A percentile compares a stretch with the other conserved stretches of the same genome.
phyloP scores from a whole-genome alignment of 108 stramenopile species.

The Cyclotella atomus region DNA sequence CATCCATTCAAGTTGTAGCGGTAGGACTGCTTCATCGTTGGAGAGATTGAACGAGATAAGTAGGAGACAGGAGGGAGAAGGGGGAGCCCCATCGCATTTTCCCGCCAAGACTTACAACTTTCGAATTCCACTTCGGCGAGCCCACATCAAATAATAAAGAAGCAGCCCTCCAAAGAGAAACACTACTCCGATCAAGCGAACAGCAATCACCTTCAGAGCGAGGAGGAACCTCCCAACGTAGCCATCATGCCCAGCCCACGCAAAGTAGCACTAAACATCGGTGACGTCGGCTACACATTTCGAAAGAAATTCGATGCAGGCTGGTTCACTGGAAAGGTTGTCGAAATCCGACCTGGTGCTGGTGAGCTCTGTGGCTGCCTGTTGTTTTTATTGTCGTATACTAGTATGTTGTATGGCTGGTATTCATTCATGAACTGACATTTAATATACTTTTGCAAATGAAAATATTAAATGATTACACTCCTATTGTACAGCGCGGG shows the following conservation, averaged over 20 bases:
- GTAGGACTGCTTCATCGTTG: too few relatives aligned
- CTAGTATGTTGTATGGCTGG: not conserved
- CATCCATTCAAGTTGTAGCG: not conserved
- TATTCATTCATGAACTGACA: not conserved
- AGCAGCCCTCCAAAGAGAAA: too few relatives aligned
- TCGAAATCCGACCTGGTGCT: slow-evolving; percentile 29
- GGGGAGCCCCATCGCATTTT: too few relatives aligned
- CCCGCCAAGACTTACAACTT: too few relatives aligned
- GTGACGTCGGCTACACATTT: slow-evolving; percentile 32
- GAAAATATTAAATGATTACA: not conserved
- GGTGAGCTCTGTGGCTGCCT: slow-evolving; percentile 11
- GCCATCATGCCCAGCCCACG: too few relatives aligned
- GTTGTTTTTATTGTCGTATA: not conserved
- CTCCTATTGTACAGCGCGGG: slow-evolving; percentile 3
- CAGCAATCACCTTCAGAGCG: too few relatives aligned
- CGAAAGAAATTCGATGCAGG: slow-evolving; percentile 30
- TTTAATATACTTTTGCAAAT: not conserved
- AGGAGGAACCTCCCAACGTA: too few relatives aligned
- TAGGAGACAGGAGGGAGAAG: too few relatives aligned
- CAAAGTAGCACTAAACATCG: slow-evolving; percentile 5
- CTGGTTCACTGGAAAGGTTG: slow-evolving; percentile 29
- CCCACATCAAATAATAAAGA: too few relatives aligned
- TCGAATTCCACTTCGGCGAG: too few relatives aligned
- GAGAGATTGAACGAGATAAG: too few relatives aligned
- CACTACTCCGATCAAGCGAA: too few relatives aligned